Conservation (phyloP, 2,329 filamentous ascomycete species). For the Colletotrichum lentis region DNA sequence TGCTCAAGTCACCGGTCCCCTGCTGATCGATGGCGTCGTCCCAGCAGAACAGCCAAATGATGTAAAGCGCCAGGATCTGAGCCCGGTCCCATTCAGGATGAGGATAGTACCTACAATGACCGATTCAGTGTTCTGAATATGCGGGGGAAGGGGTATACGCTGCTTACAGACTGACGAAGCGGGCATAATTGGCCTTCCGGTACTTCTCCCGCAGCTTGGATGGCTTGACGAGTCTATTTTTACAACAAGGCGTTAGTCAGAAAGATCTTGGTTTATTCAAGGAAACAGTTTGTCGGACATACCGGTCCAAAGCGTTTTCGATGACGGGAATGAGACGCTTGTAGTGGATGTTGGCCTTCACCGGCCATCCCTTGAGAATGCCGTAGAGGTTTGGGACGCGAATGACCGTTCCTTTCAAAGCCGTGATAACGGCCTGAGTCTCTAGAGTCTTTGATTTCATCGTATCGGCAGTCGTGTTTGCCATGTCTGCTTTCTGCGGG, state of each 20-base stretch:
- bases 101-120: slow-evolving; percentile 40
- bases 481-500: neutral
- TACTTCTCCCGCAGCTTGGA: slow-evolving; percentile 24
- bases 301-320: slow-evolving; percentile 32
- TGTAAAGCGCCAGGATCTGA: slow-evolving; percentile 41
- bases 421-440: slow-evolving; percentile 34
- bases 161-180: slow-evolving; percentile 31
- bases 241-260: neutral
- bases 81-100: slow-evolving; percentile 38
- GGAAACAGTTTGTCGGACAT: neutral
- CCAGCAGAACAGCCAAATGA: slow-evolving; percentile 47
- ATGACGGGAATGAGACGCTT: slow-evolving; percentile 39
- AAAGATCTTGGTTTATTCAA: fast-evolving
- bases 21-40: slow-evolving; percentile 46
- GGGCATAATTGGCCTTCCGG: slow-evolving; percentile 22
- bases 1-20: slow-evolving; percentile 42
- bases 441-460: neutral
- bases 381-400: slow-evolving; percentile 42
- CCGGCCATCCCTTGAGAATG: slow-evolving; percentile 43
- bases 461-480: neutral
- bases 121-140: neutral
- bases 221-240: slow-evolving; percentile 12
- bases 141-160: neutral
- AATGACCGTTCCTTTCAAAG: slow-evolving; percentile 44
- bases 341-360: slow-evolving; percentile 41